A percentile compares a stretch with the other conserved stretches of the same genome.
Evolutionary conservation across 176 grass and related monocot species (phyloP).

Genomic region (Musa acuminata): DNA sequence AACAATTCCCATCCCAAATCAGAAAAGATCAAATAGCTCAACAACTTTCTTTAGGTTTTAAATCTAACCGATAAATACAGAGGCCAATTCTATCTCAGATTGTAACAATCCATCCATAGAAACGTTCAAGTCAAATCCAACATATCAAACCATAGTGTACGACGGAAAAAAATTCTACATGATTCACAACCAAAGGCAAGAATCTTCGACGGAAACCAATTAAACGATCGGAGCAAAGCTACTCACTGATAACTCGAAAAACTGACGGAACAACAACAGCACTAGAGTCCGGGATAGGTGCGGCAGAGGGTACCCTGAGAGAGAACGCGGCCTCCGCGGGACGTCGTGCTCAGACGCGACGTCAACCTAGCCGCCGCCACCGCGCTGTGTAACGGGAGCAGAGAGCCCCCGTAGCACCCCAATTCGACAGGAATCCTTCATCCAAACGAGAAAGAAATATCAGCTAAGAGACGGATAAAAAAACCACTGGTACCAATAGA

Average conservation of each 20-base stretch:
- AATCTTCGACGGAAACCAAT: neutral
- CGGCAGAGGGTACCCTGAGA: conserved; percentile 99
- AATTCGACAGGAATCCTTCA: conserved; percentile 79
- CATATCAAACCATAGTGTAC: too few relatives aligned
- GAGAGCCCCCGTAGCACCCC: conserved; percentile 40
- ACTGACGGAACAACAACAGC: conserved; percentile 43
- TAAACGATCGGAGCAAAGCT: conserved; percentile 19
- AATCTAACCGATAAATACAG: too few relatives aligned
- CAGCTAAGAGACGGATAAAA: neutral
- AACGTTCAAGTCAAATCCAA: too few relatives aligned
- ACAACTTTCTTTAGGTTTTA: too few relatives aligned
- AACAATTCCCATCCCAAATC: too few relatives aligned
- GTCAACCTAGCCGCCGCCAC: conserved; percentile 79
- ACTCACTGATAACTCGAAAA: conserved; percentile 23
- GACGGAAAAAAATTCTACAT: too few relatives aligned
- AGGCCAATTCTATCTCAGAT: too few relatives aligned
- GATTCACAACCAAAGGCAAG: neutral
- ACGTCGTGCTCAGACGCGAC: conserved; percentile 66
- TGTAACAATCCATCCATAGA: too few relatives aligned
- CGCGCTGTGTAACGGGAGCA: conserved; percentile 82
- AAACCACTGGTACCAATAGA: neutral
- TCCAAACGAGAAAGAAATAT: neutral
- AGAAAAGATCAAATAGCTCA: too few relatives aligned
- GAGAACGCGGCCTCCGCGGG: conserved; percentile 57
- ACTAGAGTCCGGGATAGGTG: conserved; percentile 95